Conservation (phyloP, 1,284 basidiomycete genomes). For the Rhodotorula sp. region DNA sequence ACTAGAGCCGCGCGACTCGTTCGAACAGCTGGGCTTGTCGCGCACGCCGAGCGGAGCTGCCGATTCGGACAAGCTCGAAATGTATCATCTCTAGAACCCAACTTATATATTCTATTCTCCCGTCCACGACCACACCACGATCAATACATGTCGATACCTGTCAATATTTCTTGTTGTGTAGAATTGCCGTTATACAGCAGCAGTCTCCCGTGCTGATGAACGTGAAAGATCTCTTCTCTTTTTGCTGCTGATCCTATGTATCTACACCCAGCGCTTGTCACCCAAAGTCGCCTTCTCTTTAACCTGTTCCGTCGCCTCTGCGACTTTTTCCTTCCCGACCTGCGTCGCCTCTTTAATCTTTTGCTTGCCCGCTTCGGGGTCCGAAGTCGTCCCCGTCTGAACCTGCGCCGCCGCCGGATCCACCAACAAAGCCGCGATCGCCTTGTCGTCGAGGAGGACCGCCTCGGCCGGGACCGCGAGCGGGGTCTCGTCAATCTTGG, state of each 20-base stretch:
- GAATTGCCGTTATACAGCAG: neutral
- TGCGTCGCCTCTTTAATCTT: neutral
- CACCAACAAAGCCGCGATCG: slow-evolving; percentile 29
- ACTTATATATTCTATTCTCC: neutral
- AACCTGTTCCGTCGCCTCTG: slow-evolving; percentile 2
- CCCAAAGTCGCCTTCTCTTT: neutral
- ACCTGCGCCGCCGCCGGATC: slow-evolving; percentile 32
- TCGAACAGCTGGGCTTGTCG: neutral
- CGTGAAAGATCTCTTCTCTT: neutral
- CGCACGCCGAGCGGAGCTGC: neutral
- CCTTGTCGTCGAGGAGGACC: slow-evolving; percentile 25
- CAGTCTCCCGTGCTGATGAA: neutral
- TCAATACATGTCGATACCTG: neutral
- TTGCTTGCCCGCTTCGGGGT: neutral
- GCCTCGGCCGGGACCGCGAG: slow-evolving; percentile 25
- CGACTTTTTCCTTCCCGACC: slow-evolving; percentile 8
- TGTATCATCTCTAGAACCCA: neutral
- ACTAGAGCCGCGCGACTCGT: neutral
- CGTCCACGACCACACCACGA: no score
- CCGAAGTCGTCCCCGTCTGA: slow-evolving; percentile 8
- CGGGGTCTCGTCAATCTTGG: slow-evolving; percentile 24
- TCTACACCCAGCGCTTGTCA: slow-evolving; percentile 15
- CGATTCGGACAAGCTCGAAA: neutral
- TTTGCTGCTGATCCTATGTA: neutral
- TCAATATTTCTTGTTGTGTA: neutral